Evolutionary conservation across 192 early-diverging fungal genomes (phyloP), one percentile per base, ranked within the genome.

Genomic region (Podila epicladia): DNA sequence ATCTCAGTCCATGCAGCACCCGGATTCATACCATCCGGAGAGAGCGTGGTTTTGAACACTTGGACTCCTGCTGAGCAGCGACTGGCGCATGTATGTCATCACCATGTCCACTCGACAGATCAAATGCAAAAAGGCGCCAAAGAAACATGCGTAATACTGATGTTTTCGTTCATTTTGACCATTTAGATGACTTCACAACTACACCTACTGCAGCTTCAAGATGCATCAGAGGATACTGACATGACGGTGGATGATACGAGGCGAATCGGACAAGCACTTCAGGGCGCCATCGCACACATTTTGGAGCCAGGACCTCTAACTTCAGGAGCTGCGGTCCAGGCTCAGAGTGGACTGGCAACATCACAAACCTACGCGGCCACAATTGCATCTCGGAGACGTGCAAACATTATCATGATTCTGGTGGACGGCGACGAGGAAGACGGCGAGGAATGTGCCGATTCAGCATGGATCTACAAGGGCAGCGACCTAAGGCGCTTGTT

Each of bases 1-100:
- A 33, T 73, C 19, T 80, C 77, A 20, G 48, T 80, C n/a, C 77
- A 73, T 51, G 62, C 45, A 6, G 77, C 77, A 17, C 71, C 77
- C 19, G 71, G 77, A 50, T 6, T 50, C 24, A 33, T 26, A 35
- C 13, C 57, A 3, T 60, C 55, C 1, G 26, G 37, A 0, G 64
- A 64, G 12, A 73, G 67, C 5, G 53, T 63, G 26, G 59, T 80
- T 3, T n/a, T 80, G 32, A 80, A 80, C 20, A 64, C 35, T 0
- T 80, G 77, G 77, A 19, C 66, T 0, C 2, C 53, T 20, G n/a
- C 53, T 19, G 77, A 80, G 26, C 77, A 80, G 26, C 68, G 31
- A 15, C 11, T 80, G 3, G 67, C 31, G 17, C 32, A 55, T 37
- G 77, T 80, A 69, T 31, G 29, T 35, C 31, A 11, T 22, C 38